Evolutionary conservation across 179 eudicot genomes (phyloP).

Genomic region (Camellia oleifera): DNA sequence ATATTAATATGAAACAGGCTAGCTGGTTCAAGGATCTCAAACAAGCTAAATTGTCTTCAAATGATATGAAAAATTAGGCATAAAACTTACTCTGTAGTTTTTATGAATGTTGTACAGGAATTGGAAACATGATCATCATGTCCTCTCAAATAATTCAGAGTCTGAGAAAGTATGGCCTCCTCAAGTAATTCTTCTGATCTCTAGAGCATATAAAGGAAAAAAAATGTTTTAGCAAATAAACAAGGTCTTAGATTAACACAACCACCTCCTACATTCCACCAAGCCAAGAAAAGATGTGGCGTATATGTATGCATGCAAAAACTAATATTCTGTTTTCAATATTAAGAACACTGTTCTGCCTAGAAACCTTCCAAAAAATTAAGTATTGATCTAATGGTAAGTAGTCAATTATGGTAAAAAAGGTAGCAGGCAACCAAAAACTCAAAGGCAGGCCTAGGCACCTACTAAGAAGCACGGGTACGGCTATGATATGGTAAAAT

Average conservation of each 20-base stretch:
- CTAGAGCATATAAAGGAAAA: constrained; percentile 37
- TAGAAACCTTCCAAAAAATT: background rate
- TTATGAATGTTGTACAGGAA: constrained; percentile 72
- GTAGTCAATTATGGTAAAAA: background rate
- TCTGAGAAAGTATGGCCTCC: constrained; percentile 80
- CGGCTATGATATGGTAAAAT: no score
- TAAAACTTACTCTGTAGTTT: constrained; percentile 69
- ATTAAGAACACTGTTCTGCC: background rate
- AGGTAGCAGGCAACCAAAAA: background rate
- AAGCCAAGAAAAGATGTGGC: background rate
- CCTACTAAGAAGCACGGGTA: no score
- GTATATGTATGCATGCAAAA: background rate
- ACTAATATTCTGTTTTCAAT: background rate
- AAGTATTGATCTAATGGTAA: background rate
- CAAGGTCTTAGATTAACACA: background rate
- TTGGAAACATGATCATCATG: constrained; percentile 42
- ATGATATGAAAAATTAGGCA: background rate
- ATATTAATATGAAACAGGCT: background rate
- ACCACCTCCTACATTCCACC: background rate
- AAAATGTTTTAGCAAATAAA: background rate
- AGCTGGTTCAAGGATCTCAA: background rate
- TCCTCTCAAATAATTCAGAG: constrained; percentile 77
- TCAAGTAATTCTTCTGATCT: constrained; percentile 83
- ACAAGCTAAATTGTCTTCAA: background rate
- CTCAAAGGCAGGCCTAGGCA: background rate